Percentiles rank a stretch among this genome's conserved stretches.
These are phyloP conservation scores for Rosa rugosa DNA, from an alignment of 306 rosid genomes.

Conservation along the genomic window DNA sequence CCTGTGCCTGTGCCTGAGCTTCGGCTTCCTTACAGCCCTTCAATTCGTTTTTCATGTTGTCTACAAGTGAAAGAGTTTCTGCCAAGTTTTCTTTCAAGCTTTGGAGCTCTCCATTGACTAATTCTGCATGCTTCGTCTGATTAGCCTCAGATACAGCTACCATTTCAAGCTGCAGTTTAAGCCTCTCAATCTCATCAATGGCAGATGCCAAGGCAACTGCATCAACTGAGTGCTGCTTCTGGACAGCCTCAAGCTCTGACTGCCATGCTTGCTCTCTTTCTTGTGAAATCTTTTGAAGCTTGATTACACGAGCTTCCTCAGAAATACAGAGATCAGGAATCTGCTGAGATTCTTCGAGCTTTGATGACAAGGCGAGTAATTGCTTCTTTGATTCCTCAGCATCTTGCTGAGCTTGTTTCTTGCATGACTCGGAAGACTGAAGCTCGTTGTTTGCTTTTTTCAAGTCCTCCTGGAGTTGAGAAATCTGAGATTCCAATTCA, in stretches of 20 bases:
- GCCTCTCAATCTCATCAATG: conserved; percentile 62
- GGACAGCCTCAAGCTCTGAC: conserved; percentile 50
- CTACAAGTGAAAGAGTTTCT: conserved; percentile 61
- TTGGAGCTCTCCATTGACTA: conserved; percentile 52
- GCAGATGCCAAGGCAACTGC: conserved; percentile 63
- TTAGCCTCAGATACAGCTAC: conserved; percentile 49
- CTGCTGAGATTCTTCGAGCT: conserved; percentile 72
- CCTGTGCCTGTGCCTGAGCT: conserved; percentile 55
- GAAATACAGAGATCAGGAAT: conserved; percentile 54
- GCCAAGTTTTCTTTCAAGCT: conserved; percentile 62
- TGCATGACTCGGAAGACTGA: conserved; percentile 59
- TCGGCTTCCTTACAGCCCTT: conserved; percentile 60
- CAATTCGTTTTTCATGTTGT: conserved; percentile 57
- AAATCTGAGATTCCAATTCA: conserved; percentile 82
- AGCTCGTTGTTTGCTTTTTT: conserved; percentile 61
- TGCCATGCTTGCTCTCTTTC: conserved; percentile 51
- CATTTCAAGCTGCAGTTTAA: conserved; percentile 63
- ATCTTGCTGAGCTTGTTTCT: conserved; percentile 69
- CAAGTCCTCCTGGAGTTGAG: conserved; percentile 75
- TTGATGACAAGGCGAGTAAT: conserved; percentile 46
- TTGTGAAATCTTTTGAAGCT: conserved; percentile 51
- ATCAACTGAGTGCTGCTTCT: conserved; percentile 51
- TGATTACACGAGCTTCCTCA: conserved; percentile 48
- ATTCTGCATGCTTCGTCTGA: conserved; percentile 45
- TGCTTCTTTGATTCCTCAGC: conserved; percentile 65